Evolutionary conservation across 2,329 filamentous ascomycete species (phyloP), one percentile per base, ranked within the genome.

Genomic region (Curvularia sp.): DNA sequence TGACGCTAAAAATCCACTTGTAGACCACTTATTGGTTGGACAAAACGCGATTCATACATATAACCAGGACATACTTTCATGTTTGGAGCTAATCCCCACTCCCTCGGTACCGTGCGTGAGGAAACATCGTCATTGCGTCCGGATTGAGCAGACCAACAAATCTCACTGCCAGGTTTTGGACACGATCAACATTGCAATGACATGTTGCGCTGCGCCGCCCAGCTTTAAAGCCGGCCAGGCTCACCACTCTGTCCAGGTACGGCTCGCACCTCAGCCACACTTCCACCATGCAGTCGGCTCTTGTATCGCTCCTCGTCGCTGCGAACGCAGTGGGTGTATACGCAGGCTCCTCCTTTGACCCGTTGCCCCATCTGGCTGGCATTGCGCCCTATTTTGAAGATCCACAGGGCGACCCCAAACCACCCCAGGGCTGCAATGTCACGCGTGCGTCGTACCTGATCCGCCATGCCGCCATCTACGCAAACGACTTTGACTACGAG

Each of bases 401-500:
- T 54, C 80, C 81, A 30, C 74, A 78, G 34, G 77, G 80, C 53
- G 79, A 82, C 57, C 81, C 80, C 1, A 72, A 77, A 45, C 77
- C 81, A 32, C 80, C 82, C 9, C 80, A 81, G 70, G 81, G 82
- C 54, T 84, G 82, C 75, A 80, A 82, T 62, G 80, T 83, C 25
- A 82, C 79, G 9, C 73, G 79, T 49, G 81, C 80, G 9, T 77
- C 81, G 5, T 82, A 83, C 61, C 78, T 83, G 6, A 75, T 83
- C 19, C 77, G 82, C 10, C 82, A 83, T 68, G 80, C 81, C 1
- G 81, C 81, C 34, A 83, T 84, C 60, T 82, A 81, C 59, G 80
- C 80, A 36, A 84, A 84, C 57, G 80, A 82, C 55, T 83, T 82
- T 65, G 81, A 83, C 60, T 83, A 80, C 62, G 81, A 83, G 64